Percentiles rank a stretch among this genome's conserved stretches.
phyloP scores from a whole-genome alignment of 2,329 filamentous ascomycete genomes.

The Rugonectria rugulosa region DNA sequence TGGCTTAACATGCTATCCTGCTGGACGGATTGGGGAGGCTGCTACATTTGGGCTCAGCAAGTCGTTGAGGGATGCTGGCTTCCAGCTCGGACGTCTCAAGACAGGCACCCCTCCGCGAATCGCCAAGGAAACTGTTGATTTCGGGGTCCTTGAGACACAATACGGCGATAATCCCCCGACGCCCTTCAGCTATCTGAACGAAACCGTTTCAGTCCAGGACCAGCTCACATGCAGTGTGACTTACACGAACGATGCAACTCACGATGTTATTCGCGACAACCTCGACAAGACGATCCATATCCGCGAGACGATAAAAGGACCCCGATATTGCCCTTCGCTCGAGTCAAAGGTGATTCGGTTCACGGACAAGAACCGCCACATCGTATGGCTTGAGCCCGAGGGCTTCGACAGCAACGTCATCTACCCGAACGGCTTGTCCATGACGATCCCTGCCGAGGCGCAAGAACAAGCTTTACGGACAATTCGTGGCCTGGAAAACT shows the following conservation, averaged over 20 bases:
- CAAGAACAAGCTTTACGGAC: constrained; percentile 88
- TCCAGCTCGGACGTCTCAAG: constrained; percentile 88
- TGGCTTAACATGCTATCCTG: constrained; percentile 81
- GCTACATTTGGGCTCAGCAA: constrained; percentile 93
- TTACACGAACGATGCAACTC: constrained; percentile 82
- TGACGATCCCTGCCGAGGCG: constrained; percentile 90
- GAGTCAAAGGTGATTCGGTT: constrained; percentile 96
- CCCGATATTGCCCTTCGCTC: constrained; percentile 92
- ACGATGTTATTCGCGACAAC: constrained; percentile 85
- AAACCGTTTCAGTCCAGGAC: constrained; percentile 76
- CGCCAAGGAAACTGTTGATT: constrained; percentile 84
- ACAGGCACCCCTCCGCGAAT: constrained; percentile 94
- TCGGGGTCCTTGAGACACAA: constrained; percentile 73
- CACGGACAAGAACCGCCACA: constrained; percentile 78
- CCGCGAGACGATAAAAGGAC: constrained; percentile 91
- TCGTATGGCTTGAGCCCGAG: constrained; percentile 97
- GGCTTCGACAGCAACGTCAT: constrained; percentile 89
- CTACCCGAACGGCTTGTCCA: constrained; percentile 96
- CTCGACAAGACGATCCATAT: constrained; percentile 98
- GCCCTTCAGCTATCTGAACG: constrained; percentile 92
- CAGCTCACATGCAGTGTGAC: constrained; percentile 90
- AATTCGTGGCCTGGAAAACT: constrained; percentile 86
- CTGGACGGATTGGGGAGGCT: constrained; percentile 91
- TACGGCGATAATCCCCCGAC: constrained; percentile 83
- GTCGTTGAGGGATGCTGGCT: constrained; percentile 86